Percentiles rank a stretch among this genome's conserved stretches.
Evolutionary conservation across 2,329 filamentous ascomycete genomes (phyloP).

Genomic region (Colletotrichum gloeosporioides): DNA sequence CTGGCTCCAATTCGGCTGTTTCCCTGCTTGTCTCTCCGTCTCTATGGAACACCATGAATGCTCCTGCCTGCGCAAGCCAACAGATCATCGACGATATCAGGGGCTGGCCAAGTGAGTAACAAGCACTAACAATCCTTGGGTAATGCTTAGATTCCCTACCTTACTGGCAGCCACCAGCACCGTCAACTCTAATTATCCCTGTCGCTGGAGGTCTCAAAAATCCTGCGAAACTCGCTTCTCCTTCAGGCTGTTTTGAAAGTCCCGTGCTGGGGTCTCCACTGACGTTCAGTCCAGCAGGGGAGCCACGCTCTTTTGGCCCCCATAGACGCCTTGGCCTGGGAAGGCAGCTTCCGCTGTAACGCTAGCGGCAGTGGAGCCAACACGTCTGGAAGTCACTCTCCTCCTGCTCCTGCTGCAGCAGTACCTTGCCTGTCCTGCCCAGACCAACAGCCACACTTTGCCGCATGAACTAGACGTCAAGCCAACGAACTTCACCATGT

Average conservation of each 20-base stretch:
- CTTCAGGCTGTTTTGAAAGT: slow-evolving; percentile 39
- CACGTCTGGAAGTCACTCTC: background rate
- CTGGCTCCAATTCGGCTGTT: background rate
- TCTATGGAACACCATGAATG: background rate
- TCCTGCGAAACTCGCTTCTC: slow-evolving; percentile 44
- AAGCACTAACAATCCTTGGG: background rate
- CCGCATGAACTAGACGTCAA: slow-evolving; percentile 18
- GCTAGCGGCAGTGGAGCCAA: background rate
- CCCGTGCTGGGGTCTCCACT: slow-evolving; percentile 14
- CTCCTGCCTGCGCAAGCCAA: background rate
- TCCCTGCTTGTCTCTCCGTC: background rate
- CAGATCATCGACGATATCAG: background rate
- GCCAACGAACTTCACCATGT: slow-evolving; percentile 7
- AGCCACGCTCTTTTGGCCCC: background rate
- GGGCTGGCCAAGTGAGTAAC: background rate
- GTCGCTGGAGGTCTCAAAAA: slow-evolving; percentile 25
- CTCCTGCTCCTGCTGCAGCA: background rate
- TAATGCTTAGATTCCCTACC: background rate
- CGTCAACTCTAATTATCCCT: slow-evolving; percentile 23
- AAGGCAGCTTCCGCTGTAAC: slow-evolving; percentile 10
- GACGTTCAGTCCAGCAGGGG: background rate
- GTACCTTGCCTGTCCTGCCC: background rate
- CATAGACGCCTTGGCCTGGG: background rate
- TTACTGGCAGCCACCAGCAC: background rate
- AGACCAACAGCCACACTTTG: slow-evolving; percentile 10